Percentiles rank a stretch among this genome's conserved stretches.
These are phyloP conservation scores for Dissoconium aciculare DNA, from an alignment of 2,329 filamentous ascomycete species.

Conservation along the genomic window DNA sequence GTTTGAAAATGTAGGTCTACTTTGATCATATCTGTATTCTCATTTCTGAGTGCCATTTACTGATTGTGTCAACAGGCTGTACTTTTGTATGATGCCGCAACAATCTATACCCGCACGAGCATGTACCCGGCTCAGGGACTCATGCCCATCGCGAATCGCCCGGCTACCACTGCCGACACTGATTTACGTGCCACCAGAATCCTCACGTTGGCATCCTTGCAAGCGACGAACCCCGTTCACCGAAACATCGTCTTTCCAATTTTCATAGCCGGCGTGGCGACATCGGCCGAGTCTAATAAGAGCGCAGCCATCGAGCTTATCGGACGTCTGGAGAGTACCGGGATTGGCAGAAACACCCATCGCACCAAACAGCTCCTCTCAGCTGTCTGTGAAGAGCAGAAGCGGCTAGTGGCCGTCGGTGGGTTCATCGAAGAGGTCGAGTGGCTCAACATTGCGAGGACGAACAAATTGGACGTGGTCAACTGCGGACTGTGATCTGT, in stretches of 20 bases:
- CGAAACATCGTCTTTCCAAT: conserved; percentile 34
- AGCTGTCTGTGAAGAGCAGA: conserved; percentile 35
- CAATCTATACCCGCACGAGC: conserved; percentile 40
- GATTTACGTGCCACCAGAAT: conserved; percentile 32
- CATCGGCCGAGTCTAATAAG: conserved; percentile 29
- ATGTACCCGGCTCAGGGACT: conserved; percentile 37
- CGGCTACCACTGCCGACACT: conserved; percentile 27
- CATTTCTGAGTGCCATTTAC: too few relatives aligned
- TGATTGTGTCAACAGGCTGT: conserved; percentile 24
- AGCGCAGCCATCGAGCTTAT: conserved; percentile 35
- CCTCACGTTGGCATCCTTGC: conserved; percentile 29
- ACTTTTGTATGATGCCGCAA: conserved; percentile 33
- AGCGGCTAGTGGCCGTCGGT: conserved; percentile 26
- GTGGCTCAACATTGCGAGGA: conserved; percentile 36
- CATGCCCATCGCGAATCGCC: conserved; percentile 23
- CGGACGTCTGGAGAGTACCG: conserved; percentile 31
- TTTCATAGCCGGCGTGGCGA: conserved; percentile 38
- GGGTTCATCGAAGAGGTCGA: conserved; percentile 33
- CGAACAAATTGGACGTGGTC: conserved; percentile 34
- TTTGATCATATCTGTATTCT: conserved; percentile 36
- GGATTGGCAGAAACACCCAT: conserved; percentile 34
- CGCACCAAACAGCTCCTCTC: conserved; percentile 33
- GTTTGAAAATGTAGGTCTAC: conserved; percentile 31
- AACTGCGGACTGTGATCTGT: conserved; percentile 36
- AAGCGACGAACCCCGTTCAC: conserved; percentile 25